phyloP scores from a whole-genome alignment of 768 basidiomycete genomes.

The Plicaturopsis crispa region DNA sequence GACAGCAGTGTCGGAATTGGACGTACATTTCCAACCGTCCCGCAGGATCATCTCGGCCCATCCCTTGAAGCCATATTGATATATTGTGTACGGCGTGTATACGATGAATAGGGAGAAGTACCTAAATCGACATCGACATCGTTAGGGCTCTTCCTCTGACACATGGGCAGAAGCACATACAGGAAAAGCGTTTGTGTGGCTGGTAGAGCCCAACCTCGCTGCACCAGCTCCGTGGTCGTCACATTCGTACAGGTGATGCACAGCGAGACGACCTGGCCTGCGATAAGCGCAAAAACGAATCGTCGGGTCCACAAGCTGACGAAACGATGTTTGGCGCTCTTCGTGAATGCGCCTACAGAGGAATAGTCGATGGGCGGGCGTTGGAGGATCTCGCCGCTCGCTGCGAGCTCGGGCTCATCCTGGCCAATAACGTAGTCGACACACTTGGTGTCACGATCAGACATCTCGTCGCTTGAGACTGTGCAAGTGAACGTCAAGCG shows the following conservation, averaged over 20 bases:
- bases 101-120: constrained; percentile 70
- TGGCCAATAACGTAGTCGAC: too few relatives aligned
- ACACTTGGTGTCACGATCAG: too few relatives aligned
- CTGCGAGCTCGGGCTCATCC: too few relatives aligned
- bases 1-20: neutral
- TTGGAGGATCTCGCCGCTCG: too few relatives aligned
- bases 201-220: constrained; percentile 62
- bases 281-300: constrained; percentile 61
- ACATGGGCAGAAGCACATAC: constrained; percentile 33
- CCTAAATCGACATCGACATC: constrained; percentile 29
- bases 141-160: neutral
- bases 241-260: constrained; percentile 89
- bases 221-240: constrained; percentile 71
- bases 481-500: too few relatives aligned
- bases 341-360: constrained; percentile 43
- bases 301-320: constrained; percentile 66
- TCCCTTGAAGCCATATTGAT: constrained; percentile 81
- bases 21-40: constrained; percentile 86
- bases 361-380: constrained; percentile 64
- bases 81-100: constrained; percentile 88
- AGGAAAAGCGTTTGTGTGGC: constrained; percentile 82
- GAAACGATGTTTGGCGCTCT: neutral
- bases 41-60: constrained; percentile 67
- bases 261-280: constrained; percentile 78
- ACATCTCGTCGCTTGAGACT: too few relatives aligned